A percentile compares a stretch with the other conserved stretches of the same genome.
These are phyloP conservation scores for Saururus chinensis DNA, from an alignment of 164 flowering plant genomes.

Conservation along the genomic window DNA sequence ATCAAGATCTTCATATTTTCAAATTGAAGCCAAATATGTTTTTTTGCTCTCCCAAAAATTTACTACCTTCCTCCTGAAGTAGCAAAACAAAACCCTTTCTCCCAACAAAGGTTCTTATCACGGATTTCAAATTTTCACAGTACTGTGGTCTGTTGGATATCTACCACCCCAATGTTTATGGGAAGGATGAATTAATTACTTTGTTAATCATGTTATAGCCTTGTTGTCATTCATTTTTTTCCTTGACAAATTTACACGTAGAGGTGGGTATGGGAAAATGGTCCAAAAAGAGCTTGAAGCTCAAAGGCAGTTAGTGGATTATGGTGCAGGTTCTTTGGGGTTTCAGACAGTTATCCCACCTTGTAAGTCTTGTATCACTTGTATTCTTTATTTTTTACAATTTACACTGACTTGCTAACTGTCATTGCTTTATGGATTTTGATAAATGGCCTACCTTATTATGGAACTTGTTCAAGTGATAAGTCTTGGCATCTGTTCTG, in stretches of 20 bases:
- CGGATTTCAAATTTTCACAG: no score
- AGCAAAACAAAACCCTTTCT: no score
- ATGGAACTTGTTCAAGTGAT: neutral
- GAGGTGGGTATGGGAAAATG: slow-evolving; percentile 98
- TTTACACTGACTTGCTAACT: neutral
- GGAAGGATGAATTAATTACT: neutral
- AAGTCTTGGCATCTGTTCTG: neutral
- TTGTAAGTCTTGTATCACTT: slow-evolving; percentile 43
- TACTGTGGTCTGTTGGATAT: no score
- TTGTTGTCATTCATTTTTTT: slow-evolving; percentile 1
- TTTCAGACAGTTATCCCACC: slow-evolving; percentile 51
- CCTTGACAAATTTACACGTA: slow-evolving; percentile 60
- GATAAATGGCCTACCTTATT: neutral
- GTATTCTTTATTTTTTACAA: neutral
- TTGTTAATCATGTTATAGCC: no score
- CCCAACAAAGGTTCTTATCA: no score
- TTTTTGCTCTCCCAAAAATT: no score
- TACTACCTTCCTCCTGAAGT: no score
- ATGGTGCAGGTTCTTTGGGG: slow-evolving; percentile 81
- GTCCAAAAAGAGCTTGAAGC: slow-evolving; percentile 89
- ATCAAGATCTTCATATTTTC: no score
- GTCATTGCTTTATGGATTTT: neutral
- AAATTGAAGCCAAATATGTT: no score
- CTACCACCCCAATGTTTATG: neutral
- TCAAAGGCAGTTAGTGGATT: slow-evolving; percentile 91